Evolutionary conservation across 2,329 filamentous ascomycete genomes (phyloP).

Genomic region (Colletotrichum spaethianum): DNA sequence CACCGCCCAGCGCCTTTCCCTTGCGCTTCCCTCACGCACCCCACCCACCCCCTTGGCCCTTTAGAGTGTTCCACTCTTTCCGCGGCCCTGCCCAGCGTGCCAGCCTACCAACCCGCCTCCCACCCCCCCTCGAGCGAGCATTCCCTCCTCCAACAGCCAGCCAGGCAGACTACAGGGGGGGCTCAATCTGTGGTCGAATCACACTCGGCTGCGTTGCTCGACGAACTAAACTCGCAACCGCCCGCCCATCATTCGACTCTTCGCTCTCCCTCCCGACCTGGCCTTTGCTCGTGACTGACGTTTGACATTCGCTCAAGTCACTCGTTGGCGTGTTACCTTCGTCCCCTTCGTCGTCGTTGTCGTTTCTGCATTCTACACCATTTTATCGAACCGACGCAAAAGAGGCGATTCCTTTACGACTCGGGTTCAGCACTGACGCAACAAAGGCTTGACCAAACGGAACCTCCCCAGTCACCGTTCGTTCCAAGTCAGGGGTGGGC

Average conservation of each 20-base stretch:
- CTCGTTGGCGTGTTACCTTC: not conserved
- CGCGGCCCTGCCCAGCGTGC: conserved; percentile 19
- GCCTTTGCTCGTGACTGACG: not conserved
- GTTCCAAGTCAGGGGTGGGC: conserved; percentile 22
- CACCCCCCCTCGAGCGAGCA: not conserved
- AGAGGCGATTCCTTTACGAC: not conserved
- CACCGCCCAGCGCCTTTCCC: not conserved
- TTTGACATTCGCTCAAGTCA: not conserved
- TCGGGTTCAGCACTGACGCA: not conserved
- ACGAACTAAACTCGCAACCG: conserved; percentile 28
- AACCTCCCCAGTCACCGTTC: conserved; percentile 8
- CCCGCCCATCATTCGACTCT: conserved; percentile 24
- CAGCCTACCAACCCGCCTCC: conserved; percentile 20
- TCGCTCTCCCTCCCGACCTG: conserved; percentile 1
- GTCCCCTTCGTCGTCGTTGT: not conserved
- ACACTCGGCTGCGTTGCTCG: conserved; percentile 33
- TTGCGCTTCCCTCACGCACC: not conserved
- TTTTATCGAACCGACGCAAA: not conserved
- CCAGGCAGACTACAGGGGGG: conserved; percentile 14
- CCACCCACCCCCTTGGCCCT: not conserved
- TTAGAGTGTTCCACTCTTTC: conserved; percentile 12
- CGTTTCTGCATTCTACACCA: not conserved
- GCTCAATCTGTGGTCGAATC: conserved; percentile 31
- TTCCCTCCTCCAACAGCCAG: too few species aligned
- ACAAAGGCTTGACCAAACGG: conserved; percentile 9